Evolutionary conservation across 225 moss, liverwort and hornwort species (phyloP), one percentile per base, ranked within the genome.

Genomic region (Lunularia cruciata): DNA sequence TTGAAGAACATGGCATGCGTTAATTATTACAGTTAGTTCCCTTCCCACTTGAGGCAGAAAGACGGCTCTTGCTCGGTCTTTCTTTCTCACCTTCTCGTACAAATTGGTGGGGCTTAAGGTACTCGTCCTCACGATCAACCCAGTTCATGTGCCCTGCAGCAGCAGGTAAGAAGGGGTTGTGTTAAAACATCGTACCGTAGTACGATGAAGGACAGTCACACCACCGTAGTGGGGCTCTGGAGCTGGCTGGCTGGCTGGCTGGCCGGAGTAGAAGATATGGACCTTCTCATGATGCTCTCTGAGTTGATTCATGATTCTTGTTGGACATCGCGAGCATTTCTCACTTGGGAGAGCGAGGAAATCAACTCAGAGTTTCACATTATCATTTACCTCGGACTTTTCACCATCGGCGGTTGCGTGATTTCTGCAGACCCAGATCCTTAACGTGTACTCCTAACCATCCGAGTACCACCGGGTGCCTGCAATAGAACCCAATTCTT

Each of bases 91-190:
- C 18, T 14, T 31, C 32, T 28, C 56, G 56, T 57, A 57, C 5
- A 57, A 1, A 57, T 57, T 6, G 56, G 32, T 31, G 30, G 26
- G 56, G 5, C 30, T 30, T 14, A 32, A 9, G 1, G 0, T 30
- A 32, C 31, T 57, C 52, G 26, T 18, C n/a, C 18, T 48, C 48
- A 48, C n/a, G 6, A 19, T 7, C 56, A 57, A 57, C 56, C 30
- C 53, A 53, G 53, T 53, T 53, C 53, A 53, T 53, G 53, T 53
- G 53, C 53, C 23, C 27, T 57, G 56, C 56, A 30, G 56, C 30
- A 57, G 14, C 48, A 1, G 15, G 19, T 18, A 48, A 43, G 27
- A 53, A 53, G 53, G n/a, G 23, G 30, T 57, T 57, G 13, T 30
- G 30, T 57, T 57, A n/a, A n/a, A n/a, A n/a, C n/a, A n/a, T n/a